Evolutionary conservation across 306 rosid species (phyloP).

Genomic region (Quercus engelmannii): DNA sequence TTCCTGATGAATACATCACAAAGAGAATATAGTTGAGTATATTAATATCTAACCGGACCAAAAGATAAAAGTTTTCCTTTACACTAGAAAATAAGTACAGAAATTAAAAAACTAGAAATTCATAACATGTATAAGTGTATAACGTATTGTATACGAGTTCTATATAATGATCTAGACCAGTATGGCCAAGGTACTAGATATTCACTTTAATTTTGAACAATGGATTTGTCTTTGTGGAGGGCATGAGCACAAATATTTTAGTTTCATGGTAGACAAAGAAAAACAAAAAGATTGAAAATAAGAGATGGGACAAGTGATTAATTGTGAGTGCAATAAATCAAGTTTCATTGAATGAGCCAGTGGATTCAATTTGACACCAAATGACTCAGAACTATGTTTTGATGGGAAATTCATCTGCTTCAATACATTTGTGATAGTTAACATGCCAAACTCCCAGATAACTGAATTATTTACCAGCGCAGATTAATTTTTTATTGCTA

Average conservation of each 20-base stretch:
- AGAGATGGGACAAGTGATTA: neutral
- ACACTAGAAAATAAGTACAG: too few species aligned
- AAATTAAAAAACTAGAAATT: neutral
- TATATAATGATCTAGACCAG: neutral
- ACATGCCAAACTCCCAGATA: neutral
- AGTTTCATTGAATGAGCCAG: neutral
- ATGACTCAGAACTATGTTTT: neutral
- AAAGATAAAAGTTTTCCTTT: neutral
- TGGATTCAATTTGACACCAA: neutral
- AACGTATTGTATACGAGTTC: neutral
- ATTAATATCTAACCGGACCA: neutral
- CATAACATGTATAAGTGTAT: neutral
- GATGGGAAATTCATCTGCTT: neutral
- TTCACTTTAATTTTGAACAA: neutral
- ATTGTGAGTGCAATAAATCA: neutral
- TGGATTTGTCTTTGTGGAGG: neutral
- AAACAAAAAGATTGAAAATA: neutral
- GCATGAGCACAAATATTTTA: neutral
- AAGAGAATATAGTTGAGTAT: slow-evolving; percentile 1
- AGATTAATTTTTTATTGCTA: neutral
- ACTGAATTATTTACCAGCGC: neutral
- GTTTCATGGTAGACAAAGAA: neutral
- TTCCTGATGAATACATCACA: slow-evolving; percentile 52
- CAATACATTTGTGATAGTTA: neutral
- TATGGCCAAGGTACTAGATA: neutral